Evolutionary conservation across 805 yeast genomes (phyloP).

Genomic region (Candida ponderosae): DNA sequence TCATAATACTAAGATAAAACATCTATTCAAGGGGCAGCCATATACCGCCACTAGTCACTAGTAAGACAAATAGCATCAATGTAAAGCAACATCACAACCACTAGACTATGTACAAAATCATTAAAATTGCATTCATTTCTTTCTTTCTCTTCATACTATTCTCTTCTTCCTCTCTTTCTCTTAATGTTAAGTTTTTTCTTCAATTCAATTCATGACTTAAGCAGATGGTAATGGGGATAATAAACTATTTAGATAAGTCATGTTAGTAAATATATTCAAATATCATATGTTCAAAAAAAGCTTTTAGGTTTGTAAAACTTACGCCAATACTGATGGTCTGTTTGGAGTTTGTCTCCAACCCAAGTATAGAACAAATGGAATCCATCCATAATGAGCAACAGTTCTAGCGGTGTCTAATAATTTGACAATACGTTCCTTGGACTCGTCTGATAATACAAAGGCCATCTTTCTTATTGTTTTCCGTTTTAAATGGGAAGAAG

Average conservation of each 20-base stretch:
- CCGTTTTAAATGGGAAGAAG: no score
- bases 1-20: no score
- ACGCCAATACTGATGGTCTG: slow-evolving; percentile 72
- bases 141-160: no score
- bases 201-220: slow-evolving; percentile 21
- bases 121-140: no score
- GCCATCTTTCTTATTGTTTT: slow-evolving; percentile 23
- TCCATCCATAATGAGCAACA: slow-evolving; percentile 92
- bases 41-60: no score
- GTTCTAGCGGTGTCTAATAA: slow-evolving; percentile 78
- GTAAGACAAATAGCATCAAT: neutral
- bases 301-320: slow-evolving; percentile 12
- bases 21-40: no score
- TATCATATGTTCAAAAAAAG: neutral
- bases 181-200: no score
- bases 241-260: slow-evolving; percentile 26
- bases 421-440: slow-evolving; percentile 81
- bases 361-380: slow-evolving; percentile 87
- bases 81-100: neutral
- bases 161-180: no score
- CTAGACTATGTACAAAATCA: no score
- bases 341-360: slow-evolving; percentile 80
- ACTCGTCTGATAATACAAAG: slow-evolving; percentile 36
- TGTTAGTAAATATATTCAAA: neutral
- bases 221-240: slow-evolving; percentile 77